These are phyloP conservation scores for Oryza brachyantha DNA, from an alignment of 176 grass and related monocot genomes.

Conservation along the genomic window DNA sequence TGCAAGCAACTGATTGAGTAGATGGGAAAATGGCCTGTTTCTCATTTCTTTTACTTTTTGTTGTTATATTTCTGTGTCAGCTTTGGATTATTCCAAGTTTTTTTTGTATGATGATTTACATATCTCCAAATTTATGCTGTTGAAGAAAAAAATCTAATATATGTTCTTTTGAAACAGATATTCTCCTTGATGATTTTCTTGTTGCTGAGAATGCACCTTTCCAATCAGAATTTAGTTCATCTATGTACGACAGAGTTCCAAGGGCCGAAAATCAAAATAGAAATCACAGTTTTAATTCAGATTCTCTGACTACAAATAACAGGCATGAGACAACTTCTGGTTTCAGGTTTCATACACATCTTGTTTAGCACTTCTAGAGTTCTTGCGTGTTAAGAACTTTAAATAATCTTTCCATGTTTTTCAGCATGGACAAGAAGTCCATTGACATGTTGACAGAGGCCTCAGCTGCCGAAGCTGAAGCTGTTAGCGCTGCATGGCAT, in stretches of 20 bases:
- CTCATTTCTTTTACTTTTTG: conserved; percentile 19
- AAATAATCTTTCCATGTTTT: conserved; percentile 25
- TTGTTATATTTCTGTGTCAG: background rate
- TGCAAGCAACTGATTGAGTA: conserved; percentile 4
- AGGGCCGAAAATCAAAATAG: conserved; percentile 46
- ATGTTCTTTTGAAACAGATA: conserved; percentile 55
- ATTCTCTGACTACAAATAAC: conserved; percentile 53
- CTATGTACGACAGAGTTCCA: conserved; percentile 60
- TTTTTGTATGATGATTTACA: background rate
- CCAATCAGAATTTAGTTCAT: conserved; percentile 65
- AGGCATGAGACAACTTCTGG: conserved; percentile 40
- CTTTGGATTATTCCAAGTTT: background rate
- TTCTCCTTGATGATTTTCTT: conserved; percentile 90
- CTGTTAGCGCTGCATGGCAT: conserved; percentile 91
- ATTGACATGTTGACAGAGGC: conserved; percentile 92
- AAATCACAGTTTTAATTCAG: conserved; percentile 41
- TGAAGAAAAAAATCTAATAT: conserved; percentile 18
- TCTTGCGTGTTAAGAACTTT: conserved; percentile 29
- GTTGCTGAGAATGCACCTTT: conserved; percentile 88
- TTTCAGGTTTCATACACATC: conserved; percentile 48
- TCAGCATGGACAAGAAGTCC: conserved; percentile 74
- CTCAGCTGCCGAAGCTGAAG: conserved; percentile 95
- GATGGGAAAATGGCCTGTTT: conserved; percentile 6
- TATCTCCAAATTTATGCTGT: conserved; percentile 16
- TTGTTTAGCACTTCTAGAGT: conserved; percentile 7